phyloP scores from a whole-genome alignment of 495 filamentous ascomycete species.

The Trichoderma asperelloides region DNA sequence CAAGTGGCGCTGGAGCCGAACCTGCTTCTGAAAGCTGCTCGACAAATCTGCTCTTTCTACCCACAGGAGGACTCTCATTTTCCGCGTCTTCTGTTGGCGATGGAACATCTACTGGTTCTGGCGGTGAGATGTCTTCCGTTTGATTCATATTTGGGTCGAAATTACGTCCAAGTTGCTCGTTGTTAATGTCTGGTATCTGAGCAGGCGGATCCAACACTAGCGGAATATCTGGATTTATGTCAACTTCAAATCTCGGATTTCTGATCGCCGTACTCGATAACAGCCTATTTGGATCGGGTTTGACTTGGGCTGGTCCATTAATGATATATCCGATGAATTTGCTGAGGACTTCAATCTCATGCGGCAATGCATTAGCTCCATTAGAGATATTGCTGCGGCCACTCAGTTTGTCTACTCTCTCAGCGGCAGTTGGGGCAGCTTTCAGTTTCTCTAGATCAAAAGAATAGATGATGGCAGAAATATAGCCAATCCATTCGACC shows the following conservation, averaged over 20 bases:
- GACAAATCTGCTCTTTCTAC: conserved; percentile 5
- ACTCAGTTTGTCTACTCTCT: background rate
- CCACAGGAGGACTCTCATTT: background rate
- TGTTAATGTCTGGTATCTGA: too few relatives aligned
- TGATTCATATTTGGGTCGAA: background rate
- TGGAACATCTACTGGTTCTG: background rate
- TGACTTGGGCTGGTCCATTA: background rate
- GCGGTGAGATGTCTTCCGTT: background rate
- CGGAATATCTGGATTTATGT: too few relatives aligned
- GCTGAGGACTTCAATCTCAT: background rate
- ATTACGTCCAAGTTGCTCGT: background rate
- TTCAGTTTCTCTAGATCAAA: background rate
- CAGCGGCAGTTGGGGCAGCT: too few relatives aligned
- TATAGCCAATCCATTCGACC: background rate
- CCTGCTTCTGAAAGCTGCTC: conserved; percentile 9
- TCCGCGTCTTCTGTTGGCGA: background rate
- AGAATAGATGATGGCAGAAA: background rate
- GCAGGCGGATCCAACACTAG: too few relatives aligned
- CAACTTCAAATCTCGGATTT: background rate
- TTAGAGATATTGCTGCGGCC: background rate
- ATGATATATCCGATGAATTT: background rate
- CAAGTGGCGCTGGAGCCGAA: conserved; percentile 1
- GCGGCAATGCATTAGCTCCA: background rate
- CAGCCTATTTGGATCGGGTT: background rate
- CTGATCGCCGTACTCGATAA: background rate